Conservation (phyloP, 2,329 filamentous ascomycete genomes). For the Ophiocordyceps unilateralis region DNA sequence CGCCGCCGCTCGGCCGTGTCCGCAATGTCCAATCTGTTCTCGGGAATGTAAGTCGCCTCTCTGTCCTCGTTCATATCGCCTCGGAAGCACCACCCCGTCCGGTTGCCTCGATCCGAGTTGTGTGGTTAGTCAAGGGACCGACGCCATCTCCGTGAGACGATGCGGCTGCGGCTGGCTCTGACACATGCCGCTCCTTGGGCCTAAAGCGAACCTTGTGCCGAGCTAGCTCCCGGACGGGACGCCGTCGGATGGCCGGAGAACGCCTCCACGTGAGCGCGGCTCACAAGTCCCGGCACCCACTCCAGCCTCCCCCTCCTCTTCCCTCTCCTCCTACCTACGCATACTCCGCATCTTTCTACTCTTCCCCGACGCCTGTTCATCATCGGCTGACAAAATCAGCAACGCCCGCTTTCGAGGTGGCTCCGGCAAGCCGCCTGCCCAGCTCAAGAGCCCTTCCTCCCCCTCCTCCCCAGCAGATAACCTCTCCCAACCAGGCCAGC, state of each 20-base stretch:
- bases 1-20: conserved; percentile 3
- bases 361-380: background rate
- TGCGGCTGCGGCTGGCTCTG: background rate
- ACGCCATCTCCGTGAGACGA: background rate
- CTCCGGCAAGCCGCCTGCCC: conserved; percentile 31
- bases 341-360: too few species aligned
- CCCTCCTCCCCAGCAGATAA: conserved; percentile 30
- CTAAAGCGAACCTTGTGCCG: background rate
- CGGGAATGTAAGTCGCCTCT: conserved; percentile 37
- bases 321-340: background rate
- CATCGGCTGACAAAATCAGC: conserved; percentile 13
- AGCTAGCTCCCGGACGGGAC: background rate
- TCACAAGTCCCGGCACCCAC: background rate
- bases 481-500: conserved; percentile 29
- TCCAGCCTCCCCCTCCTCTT: background rate
- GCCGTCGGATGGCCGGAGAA: background rate
- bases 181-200: background rate
- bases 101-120: background rate
- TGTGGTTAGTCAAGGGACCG: background rate
- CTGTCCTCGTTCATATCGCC: background rate
- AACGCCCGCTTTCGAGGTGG: conserved; percentile 42
- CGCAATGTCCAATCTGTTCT: conserved; percentile 43
- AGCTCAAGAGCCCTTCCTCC: conserved; percentile 33
- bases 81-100: background rate
- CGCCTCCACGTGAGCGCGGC: background rate